Evolutionary conservation across 495 filamentous ascomycete species (phyloP).

Genomic region (Trypethelium eluteriae): DNA sequence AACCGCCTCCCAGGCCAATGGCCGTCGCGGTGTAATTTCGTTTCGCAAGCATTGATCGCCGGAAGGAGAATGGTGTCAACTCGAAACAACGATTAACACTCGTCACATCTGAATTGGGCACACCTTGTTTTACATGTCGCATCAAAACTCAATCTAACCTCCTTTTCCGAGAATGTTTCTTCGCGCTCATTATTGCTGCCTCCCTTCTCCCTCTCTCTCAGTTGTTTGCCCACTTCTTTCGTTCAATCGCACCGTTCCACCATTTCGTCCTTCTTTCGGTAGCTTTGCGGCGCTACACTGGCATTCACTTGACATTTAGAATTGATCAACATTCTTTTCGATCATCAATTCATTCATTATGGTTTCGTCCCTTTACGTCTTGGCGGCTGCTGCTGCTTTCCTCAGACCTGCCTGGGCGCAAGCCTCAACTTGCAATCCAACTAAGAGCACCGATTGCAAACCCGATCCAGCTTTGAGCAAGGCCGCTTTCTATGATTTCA

Average conservation of each 20-base stretch:
- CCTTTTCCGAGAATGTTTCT: no score
- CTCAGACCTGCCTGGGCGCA: not conserved
- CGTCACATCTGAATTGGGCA: no score
- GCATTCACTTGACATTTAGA: conserved; percentile 1
- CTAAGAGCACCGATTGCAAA: conserved; percentile 45
- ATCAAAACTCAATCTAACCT: no score
- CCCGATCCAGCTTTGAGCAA: conserved; percentile 75
- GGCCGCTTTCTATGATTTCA: conserved; percentile 73
- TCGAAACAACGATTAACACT: no score
- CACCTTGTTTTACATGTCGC: no score
- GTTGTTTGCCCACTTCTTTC: not conserved
- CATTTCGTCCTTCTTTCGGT: not conserved
- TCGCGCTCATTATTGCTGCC: not conserved
- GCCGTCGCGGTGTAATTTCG: no score
- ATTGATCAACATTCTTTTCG: not conserved
- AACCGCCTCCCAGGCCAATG: no score
- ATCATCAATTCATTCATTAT: not conserved
- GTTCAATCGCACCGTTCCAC: not conserved
- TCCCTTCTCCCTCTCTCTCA: not conserved
- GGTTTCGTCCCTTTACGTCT: conserved; percentile 1
- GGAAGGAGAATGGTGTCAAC: no score
- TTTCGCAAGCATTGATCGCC: no score
- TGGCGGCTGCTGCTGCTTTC: not conserved
- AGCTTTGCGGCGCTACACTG: not conserved
- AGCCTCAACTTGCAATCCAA: conserved; percentile 8